A percentile compares a stretch with the other conserved stretches of the same genome.
phyloP scores from a whole-genome alignment of 2,329 filamentous ascomycete species.

The Phyllosticta citribraziliensis region DNA sequence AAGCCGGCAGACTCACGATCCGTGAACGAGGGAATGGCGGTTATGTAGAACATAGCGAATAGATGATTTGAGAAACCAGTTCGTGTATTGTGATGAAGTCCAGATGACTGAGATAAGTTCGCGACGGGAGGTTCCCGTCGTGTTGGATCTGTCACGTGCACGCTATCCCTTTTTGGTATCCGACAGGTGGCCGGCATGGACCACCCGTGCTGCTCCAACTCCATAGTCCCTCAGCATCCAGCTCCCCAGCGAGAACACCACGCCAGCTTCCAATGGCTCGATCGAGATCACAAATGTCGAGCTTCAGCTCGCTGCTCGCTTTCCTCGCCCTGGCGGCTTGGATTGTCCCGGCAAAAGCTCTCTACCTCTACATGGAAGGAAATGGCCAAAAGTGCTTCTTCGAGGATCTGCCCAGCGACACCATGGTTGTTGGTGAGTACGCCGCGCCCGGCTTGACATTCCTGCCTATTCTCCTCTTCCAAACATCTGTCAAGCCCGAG shows the following conservation, averaged over 20 bases:
- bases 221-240: not conserved
- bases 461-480: not conserved
- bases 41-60: too few species aligned
- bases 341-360: slow-evolving; percentile 59
- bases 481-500: not conserved
- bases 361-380: slow-evolving; percentile 94
- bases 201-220: slow-evolving; percentile 4
- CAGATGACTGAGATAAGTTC: too few species aligned
- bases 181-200: slow-evolving; percentile 7
- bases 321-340: slow-evolving; percentile 55
- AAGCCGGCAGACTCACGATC: not conserved
- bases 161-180: slow-evolving; percentile 5
- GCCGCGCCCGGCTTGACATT: not conserved
- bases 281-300: slow-evolving; percentile 1
- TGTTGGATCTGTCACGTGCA: not conserved
- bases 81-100: not conserved
- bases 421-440: slow-evolving; percentile 71
- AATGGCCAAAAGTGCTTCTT: slow-evolving; percentile 87
- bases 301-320: slow-evolving; percentile 33
- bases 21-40: not conserved
- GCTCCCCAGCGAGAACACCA: slow-evolving; percentile 1
- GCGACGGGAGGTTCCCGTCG: too few species aligned
- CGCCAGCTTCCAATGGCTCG: slow-evolving; percentile 8
- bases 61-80: too few species aligned
- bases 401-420: slow-evolving; percentile 96